Conservation (phyloP, 495 filamentous ascomycete species). For the Opeltia flavorubescens region DNA sequence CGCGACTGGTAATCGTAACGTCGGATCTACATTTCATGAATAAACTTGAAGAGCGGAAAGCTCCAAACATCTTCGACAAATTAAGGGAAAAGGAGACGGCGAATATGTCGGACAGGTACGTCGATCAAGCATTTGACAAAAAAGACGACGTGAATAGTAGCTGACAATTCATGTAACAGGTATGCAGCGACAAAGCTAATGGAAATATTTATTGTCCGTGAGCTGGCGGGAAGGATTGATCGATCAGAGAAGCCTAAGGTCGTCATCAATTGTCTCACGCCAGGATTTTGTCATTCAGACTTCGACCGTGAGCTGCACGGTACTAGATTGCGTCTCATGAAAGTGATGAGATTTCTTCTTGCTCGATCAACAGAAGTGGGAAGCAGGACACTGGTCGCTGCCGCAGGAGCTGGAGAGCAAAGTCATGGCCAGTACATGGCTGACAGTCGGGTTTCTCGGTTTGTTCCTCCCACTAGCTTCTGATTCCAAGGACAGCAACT, state of each 20-base stretch:
- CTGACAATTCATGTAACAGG: slow-evolving; percentile 6
- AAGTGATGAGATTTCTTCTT: not conserved
- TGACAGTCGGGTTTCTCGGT: slow-evolving; percentile 6
- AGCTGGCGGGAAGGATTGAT: slow-evolving; percentile 18
- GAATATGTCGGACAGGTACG: slow-evolving; percentile 20
- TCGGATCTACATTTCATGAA: slow-evolving; percentile 22
- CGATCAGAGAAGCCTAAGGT: slow-evolving; percentile 16
- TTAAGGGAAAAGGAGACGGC: slow-evolving; percentile 15
- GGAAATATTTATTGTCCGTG: slow-evolving; percentile 17
- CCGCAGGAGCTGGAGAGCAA: slow-evolving; percentile 18
- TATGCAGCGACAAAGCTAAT: slow-evolving; percentile 25
- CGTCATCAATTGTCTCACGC: slow-evolving; percentile 19
- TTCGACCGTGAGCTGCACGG: slow-evolving; percentile 16
- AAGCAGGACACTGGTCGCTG: slow-evolving; percentile 25
- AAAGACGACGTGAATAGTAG: not conserved
- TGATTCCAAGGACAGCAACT: not conserved
- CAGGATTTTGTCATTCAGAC: slow-evolving; percentile 19
- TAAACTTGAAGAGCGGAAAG: slow-evolving; percentile 19
- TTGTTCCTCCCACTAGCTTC: not conserved
- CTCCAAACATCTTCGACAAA: slow-evolving; percentile 16
- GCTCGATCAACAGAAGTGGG: slow-evolving; percentile 26
- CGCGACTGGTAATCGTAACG: slow-evolving; percentile 12
- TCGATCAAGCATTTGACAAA: not conserved
- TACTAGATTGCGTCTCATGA: not conserved
- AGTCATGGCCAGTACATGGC: slow-evolving; percentile 27